These are phyloP conservation scores for Suillus hirtellus DNA, from an alignment of 768 basidiomycete species.

Conservation along the genomic window DNA sequence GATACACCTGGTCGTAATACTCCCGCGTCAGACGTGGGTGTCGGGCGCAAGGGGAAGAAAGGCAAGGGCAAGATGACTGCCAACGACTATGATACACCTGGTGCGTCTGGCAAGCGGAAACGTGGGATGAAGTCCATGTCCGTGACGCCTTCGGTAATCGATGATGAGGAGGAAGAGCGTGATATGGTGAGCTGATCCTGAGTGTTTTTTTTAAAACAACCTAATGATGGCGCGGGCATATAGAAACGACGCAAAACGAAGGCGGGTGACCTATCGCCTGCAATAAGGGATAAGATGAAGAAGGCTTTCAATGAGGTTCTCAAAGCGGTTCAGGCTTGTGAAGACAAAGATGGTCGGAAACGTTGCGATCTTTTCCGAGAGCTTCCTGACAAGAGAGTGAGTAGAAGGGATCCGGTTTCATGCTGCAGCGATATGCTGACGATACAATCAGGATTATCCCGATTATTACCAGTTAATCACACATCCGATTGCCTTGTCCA, in stretches of 20 bases:
- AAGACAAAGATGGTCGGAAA: constrained; percentile 72
- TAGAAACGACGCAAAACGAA: constrained; percentile 89
- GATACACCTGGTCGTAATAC: constrained; percentile 66
- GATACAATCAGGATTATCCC: constrained; percentile 69
- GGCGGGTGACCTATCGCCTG: constrained; percentile 54
- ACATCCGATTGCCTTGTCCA: constrained; percentile 84
- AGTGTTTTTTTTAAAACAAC: not conserved
- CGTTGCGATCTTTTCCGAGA: constrained; percentile 88
- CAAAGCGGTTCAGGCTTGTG: constrained; percentile 69
- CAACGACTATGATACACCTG: constrained; percentile 47
- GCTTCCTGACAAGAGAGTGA: constrained; percentile 75
- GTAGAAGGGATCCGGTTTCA: constrained; percentile 19
- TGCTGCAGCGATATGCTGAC: constrained; percentile 18
- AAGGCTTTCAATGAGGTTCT: constrained; percentile 77
- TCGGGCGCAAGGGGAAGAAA: constrained; percentile 54
- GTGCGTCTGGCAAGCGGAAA: constrained; percentile 66
- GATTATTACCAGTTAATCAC: constrained; percentile 91
- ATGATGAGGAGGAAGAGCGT: constrained; percentile 80
- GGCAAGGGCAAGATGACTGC: constrained; percentile 58
- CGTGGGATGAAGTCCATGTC: constrained; percentile 72
- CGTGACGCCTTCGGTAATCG: constrained; percentile 69
- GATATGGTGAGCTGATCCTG: constrained; percentile 50
- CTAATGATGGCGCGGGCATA: constrained; percentile 10
- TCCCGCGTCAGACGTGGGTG: constrained; percentile 59
- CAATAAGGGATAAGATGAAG: constrained; percentile 76